Base-by-base conservation (phyloP, 345 rosid genomes). In the Eucalyptus sp. region DNA sequence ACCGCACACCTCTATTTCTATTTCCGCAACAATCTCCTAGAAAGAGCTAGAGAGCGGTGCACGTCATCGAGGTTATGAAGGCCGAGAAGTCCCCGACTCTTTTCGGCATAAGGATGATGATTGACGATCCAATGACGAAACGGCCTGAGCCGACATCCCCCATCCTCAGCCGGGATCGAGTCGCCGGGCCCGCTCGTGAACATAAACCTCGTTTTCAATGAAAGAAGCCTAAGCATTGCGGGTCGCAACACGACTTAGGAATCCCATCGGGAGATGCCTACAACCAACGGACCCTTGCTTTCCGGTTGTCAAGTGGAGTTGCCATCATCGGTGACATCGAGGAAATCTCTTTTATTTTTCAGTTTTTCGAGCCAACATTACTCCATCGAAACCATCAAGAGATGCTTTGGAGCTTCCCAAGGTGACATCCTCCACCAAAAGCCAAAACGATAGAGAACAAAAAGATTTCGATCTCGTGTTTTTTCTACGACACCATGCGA, bases 291-390 rank as follows among this genome's bases (percentile, higher is more conserved):
- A 96, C 97, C 4, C 95, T 95, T 16, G 27, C 92, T 58, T 95
- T 95, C 94, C 91, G 95, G 52, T 87, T 95, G 90, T 97, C 97
- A 7, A 91, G 94, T 4, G 99, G 99, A 3, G 94, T 96, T 87
- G 98, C 98, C 76, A 13, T 27, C 37, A 64, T 13, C 15, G 76
- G 76, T 14, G 76, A n/a, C 37, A 64, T 64, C 66, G 31, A 60
- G 31, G 66, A 25, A 60, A 60, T 12, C 66, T 58, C 15, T 25
- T 27, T 60, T 27, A 60, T 62, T 29, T 62, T 29, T 29, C 33
- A 62, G 33, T 29, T 62, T 62, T 62, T 29, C 33, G 33, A 29
- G 71, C 8, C 20, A 66, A n/a, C 79, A 15, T n/a, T n/a, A 15
- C 15, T 15, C 18, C 20, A 66, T n/a, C 33, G 41, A 7, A 66